Evolutionary conservation across 164 flowering plant species (phyloP).

Genomic region (Nymphaea colorata): DNA sequence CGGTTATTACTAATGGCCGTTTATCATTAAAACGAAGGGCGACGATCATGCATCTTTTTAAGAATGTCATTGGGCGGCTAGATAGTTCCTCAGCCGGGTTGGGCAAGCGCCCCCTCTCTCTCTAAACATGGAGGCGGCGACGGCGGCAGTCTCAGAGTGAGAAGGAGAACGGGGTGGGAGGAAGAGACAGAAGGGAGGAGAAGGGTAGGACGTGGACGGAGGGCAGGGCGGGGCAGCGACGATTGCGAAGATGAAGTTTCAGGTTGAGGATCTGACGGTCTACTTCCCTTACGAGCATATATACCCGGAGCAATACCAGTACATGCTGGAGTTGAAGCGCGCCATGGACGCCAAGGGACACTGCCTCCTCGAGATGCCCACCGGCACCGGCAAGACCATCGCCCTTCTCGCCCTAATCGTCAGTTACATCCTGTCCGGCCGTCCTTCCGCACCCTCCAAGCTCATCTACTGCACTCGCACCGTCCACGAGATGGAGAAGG

Average conservation of each 20-base stretch:
- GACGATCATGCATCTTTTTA: no score
- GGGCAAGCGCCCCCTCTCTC: no score
- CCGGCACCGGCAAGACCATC: constrained; percentile 97
- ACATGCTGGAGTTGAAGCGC: constrained; percentile 92
- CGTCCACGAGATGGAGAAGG: constrained; percentile 99
- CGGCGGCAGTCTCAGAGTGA: no score
- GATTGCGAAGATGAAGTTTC: constrained; percentile 52
- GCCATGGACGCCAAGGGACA: constrained; percentile 92
- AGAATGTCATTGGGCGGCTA: no score
- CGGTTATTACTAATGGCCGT: no score
- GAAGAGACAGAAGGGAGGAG: no score
- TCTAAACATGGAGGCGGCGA: no score
- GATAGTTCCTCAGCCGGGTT: no score
- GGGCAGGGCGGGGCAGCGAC: no score
- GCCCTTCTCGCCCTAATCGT: constrained; percentile 90
- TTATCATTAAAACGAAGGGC: no score
- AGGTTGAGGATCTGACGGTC: constrained; percentile 79
- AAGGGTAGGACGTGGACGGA: no score
- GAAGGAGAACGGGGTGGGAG: no score
- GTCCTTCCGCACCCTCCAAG: constrained; percentile 47
- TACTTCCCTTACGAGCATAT: constrained; percentile 95
- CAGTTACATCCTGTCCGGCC: constrained; percentile 37
- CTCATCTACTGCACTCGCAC: constrained; percentile 99
- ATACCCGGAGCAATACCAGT: constrained; percentile 87
- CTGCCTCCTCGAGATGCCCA: constrained; percentile 97